These are phyloP conservation scores for Rhizopus stolonifer DNA, from an alignment of 371 early-diverging fungal genomes.

Conservation along the genomic window DNA sequence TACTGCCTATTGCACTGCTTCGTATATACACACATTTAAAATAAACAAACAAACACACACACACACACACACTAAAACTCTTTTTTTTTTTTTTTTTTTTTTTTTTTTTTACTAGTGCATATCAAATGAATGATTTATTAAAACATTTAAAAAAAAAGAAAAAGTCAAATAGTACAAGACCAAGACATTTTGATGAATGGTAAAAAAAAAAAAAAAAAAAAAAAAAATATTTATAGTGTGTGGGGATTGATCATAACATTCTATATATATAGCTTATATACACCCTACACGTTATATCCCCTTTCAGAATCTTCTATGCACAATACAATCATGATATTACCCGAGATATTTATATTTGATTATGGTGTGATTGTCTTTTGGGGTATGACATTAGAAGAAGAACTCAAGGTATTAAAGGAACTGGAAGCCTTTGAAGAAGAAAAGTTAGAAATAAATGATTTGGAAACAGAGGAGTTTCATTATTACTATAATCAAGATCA, in stretches of 20 bases:
- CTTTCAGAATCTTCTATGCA: not conserved
- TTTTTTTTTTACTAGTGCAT: slow-evolving; percentile 29
- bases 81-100: not conserved
- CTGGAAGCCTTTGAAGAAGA: slow-evolving; percentile 71
- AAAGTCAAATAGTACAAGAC: slow-evolving; percentile 25
- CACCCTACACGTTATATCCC: slow-evolving; percentile 27
- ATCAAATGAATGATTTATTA: slow-evolving; percentile 53
- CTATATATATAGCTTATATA: slow-evolving; percentile 26
- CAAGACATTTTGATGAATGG: slow-evolving; percentile 46
- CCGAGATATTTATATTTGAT: slow-evolving; percentile 88
- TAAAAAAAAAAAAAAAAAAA: slow-evolving; percentile 10
- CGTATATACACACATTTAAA: slow-evolving; percentile 24
- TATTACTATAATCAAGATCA: slow-evolving; percentile 79
- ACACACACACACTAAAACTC: too few species aligned
- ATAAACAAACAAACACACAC: too few species aligned
- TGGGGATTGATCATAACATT: too few species aligned
- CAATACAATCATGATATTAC: too few species aligned
- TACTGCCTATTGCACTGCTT: slow-evolving; percentile 86
- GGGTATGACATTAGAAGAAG: slow-evolving; percentile 89
- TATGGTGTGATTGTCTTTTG: slow-evolving; percentile 96
- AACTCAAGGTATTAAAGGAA: slow-evolving; percentile 69
- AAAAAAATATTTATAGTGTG: too few species aligned
- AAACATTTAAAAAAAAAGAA: slow-evolving; percentile 46
- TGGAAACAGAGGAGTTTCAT: slow-evolving; percentile 90
- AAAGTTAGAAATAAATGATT: slow-evolving; percentile 67